Conservation (phyloP, 2,329 filamentous ascomycete genomes). For the Achaetomium macrosporum region DNA sequence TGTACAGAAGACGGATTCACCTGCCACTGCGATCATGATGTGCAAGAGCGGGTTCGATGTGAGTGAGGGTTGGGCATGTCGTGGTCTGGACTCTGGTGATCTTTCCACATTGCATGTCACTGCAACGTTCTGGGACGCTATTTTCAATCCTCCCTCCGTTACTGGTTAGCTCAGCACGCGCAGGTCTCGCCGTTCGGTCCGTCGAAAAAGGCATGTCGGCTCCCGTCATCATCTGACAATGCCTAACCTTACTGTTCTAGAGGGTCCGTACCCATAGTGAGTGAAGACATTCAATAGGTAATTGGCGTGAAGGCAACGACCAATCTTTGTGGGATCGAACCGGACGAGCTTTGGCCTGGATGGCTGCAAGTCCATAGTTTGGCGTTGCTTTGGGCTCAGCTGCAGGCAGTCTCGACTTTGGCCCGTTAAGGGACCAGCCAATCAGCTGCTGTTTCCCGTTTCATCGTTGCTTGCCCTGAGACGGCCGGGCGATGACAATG, state of each 20-base stretch:
- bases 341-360: background rate
- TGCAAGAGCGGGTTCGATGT: background rate
- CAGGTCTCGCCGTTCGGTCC: no score
- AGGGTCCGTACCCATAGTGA: no score
- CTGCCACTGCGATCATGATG: no score
- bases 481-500: constrained; percentile 12
- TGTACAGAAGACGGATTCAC: no score
- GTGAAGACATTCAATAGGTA: background rate
- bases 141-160: no score
- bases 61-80: background rate
- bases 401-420: background rate
- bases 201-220: no score
- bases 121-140: no score
- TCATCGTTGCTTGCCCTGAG: constrained; percentile 17
- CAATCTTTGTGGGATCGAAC: background rate
- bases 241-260: no score
- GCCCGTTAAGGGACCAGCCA: constrained; percentile 2
- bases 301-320: background rate
- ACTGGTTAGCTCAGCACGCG: no score
- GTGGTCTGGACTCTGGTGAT: background rate
- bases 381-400: background rate
- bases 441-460: constrained; percentile 6
- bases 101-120: background rate
- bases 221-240: no score
- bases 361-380: constrained; percentile 3